Conservation (phyloP, 2,329 filamentous ascomycete genomes). For the Aspergillus pseudoviridinutans region DNA sequence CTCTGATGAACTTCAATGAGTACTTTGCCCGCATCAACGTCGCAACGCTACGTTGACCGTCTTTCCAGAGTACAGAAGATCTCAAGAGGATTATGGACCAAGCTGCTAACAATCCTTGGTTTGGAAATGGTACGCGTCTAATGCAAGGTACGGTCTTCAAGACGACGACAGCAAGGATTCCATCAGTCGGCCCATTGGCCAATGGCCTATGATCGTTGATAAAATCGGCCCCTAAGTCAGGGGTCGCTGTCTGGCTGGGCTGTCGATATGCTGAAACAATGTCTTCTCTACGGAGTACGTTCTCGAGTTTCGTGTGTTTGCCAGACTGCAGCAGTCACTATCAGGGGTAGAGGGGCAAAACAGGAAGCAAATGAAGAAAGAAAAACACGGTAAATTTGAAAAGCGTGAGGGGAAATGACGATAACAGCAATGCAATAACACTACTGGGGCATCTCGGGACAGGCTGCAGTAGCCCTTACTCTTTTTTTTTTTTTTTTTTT, state of each 20-base stretch:
- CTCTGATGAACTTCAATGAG: background rate
- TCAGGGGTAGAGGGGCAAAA: background rate
- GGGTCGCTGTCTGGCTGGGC: background rate
- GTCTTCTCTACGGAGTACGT: background rate
- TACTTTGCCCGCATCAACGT: slow-evolving; percentile 7
- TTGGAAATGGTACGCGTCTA: background rate
- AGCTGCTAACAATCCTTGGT: background rate
- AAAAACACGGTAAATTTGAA: background rate
- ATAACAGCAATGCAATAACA: background rate
- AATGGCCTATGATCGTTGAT: background rate
- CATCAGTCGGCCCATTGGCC: background rate
- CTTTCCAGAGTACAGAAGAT: background rate
- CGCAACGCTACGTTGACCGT: slow-evolving; percentile 6
- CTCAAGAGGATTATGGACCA: background rate
- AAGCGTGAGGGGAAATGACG: background rate
- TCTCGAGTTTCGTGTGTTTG: background rate
- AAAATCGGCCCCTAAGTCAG: background rate
- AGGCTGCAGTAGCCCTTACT: background rate
- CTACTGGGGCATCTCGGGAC: background rate
- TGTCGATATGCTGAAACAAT: background rate
- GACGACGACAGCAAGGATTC: background rate
- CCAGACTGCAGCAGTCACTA: background rate
- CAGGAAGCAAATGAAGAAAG: background rate
- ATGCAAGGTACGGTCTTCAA: background rate
- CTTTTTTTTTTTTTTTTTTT: no score